Evolutionary conservation across 2,329 filamentous ascomycete species (phyloP).

Genomic region (Botrytis porri): DNA sequence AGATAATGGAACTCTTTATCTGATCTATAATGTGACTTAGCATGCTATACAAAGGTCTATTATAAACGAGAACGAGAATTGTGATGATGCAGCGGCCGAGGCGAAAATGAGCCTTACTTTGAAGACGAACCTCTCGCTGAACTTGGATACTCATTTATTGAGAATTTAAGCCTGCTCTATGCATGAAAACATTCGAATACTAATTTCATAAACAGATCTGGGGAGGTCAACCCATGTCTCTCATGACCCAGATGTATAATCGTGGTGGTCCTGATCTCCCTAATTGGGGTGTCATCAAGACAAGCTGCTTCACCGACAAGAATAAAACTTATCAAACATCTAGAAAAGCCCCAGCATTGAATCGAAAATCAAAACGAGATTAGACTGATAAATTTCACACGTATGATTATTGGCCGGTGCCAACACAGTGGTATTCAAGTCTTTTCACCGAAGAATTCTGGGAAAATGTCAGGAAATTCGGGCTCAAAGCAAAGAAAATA

Average conservation of each 20-base stretch:
- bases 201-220: not conserved
- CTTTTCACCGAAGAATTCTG: not conserved
- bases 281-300: not conserved
- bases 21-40: not conserved
- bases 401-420: conserved; percentile 5
- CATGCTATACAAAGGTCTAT: conserved; percentile 1
- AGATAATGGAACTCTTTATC: not conserved
- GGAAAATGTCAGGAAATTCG: not conserved
- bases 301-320: conserved; percentile 11
- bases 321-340: conserved; percentile 6
- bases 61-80: not conserved
- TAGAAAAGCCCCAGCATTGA: not conserved
- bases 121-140: conserved; percentile 13
- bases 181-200: not conserved
- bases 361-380: not conserved
- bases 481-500: not conserved
- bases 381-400: not conserved
- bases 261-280: conserved; percentile 9
- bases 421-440: not conserved
- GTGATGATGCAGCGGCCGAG: not conserved
- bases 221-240: not conserved
- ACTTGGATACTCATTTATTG: conserved; percentile 12
- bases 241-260: not conserved
- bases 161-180: not conserved
- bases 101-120: conserved; percentile 12